Base-by-base conservation (phyloP, 2,329 filamentous ascomycete species). In the Leptoxyphium fumago region DNA sequence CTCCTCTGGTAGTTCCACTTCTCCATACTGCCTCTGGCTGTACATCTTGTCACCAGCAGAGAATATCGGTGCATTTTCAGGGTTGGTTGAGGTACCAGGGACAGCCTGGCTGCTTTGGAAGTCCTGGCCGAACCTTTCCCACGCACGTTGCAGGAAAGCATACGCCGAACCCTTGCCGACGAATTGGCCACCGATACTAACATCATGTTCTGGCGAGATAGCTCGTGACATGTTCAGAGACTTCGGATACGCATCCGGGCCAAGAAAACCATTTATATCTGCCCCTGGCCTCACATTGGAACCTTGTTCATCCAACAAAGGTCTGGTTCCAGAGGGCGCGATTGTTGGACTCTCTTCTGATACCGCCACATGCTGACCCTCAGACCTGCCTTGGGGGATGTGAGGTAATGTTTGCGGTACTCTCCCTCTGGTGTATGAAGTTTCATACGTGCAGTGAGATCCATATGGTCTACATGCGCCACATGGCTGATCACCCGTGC, bases 1-100 rank as follows among this genome's bases (percentile, higher is more conserved):
- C 30, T 50, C 48, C 2, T 60, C 55, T 6, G 63, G 66, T 29
- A 73, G 51, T 6, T 66, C 56, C 45, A 67, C 66, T 0, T 63
- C 62, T 1, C 62, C 56, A 47, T 69, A 65, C 38, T 63, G 63
- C 2, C 69, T 64, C 1, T 67, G 66, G 6, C 72, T 47, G 2
- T 67, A 68, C 13, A 14, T 40, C 38, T 69, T 61, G 51, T 75
- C 72, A 10, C 67, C 70, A 49, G 69, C 71, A 0, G 68, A 67
- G 50, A 72, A 71, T 18, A 72, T 70, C 2, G 68, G 66, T 1
- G 62, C 64, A 28, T 64, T 57, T 17, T 63, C 38, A 36, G 38
- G 13, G 11, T 28, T 17, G 5, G 61, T 4, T 64, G 62, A 10
- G 57, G 13, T n/a, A 54, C 52, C 7, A 50, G 47, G 6, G 46